Base-by-base conservation (phyloP, 1,284 basidiomycete genomes). In the Mycena citricolor region DNA sequence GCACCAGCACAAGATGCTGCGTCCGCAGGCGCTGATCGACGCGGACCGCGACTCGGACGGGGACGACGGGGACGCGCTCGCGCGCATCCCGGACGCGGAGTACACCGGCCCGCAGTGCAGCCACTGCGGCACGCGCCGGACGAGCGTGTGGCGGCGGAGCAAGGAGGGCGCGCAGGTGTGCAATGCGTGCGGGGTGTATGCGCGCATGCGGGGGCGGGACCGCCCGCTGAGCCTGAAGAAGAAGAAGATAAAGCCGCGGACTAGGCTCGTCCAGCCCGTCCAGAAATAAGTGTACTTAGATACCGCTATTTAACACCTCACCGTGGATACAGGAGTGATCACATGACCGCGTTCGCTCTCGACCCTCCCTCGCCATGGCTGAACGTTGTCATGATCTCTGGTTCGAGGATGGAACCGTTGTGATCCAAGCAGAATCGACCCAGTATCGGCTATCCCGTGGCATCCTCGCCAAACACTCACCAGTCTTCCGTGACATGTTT, bases 171-270 rank as follows among this genome's bases (percentile, higher is more conserved):
- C 31, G 8, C 31, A 32, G n/a, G 31, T 32, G 8, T 32, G 31
- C 31, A 32, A 32, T n/a, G 31, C 31, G n/a, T 32, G 31, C n/a
- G 31, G 31, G 5, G 53, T 55, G n/a, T 54, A 52, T 32, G 19
- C 13, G 3, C 34, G 53, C 2, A 22, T 54, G 19, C 20, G 47
- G 11, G 53, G 53, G 5, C 52, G 50, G 36, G 53, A 52, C 30
- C 31, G 53, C 29, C 53, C 53, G 26, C 24, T 55, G 33, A 39
- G 38, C 10, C 29, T 55, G 31, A 37, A 42, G 13, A 32, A 44
- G 7, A 52, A 52, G 13, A 49, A 50, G 39, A 50, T 55, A 37
- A 55, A 49, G 32, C 53, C 53, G 3, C 43, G 53, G n/a, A 55
- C 51, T n/a, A 51, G 26, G 26, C 37, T 45, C 26, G 13, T 32